Percentiles rank a stretch among this genome's conserved stretches.
Conservation (phyloP, 139 green algal species). For the Deuterostichococcus epilithicus region DNA sequence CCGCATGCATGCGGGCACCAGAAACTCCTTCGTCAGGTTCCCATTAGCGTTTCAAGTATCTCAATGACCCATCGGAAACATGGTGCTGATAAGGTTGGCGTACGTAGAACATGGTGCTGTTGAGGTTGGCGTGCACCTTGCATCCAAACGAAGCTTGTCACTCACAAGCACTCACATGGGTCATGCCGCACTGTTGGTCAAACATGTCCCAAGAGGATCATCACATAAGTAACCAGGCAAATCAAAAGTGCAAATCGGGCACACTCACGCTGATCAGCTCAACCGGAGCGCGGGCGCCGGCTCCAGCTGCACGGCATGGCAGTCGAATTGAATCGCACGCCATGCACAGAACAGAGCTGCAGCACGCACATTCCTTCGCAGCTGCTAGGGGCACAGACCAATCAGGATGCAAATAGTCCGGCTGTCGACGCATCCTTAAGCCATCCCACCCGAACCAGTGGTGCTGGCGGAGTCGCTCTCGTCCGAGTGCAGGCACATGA, state of each 20-base stretch:
- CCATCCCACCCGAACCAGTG: background rate
- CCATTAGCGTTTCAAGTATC: too few relatives aligned
- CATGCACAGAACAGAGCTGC: background rate
- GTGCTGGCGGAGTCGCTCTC: slow-evolving; percentile 19
- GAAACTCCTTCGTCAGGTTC: too few relatives aligned
- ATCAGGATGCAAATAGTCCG: background rate
- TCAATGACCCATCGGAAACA: slow-evolving; percentile 38
- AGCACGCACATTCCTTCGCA: background rate
- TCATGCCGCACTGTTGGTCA: background rate
- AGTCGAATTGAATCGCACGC: background rate
- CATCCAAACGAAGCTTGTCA: background rate
- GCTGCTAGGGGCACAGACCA: background rate
- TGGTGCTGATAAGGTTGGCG: slow-evolving; percentile 19
- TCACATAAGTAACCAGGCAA: too few relatives aligned
- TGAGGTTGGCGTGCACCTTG: slow-evolving; percentile 23
- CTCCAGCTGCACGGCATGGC: background rate
- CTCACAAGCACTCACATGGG: background rate
- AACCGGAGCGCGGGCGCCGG: background rate
- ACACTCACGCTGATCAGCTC: background rate
- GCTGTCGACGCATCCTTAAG: too few relatives aligned
- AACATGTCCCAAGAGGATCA: background rate
- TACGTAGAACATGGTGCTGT: slow-evolving; percentile 41
- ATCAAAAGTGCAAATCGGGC: too few relatives aligned
- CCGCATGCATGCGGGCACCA: too few relatives aligned
- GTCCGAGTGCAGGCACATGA: slow-evolving; percentile 18